Base-by-base conservation (phyloP, 306 rosid genomes). In the Sechiopsis laciniata region DNA sequence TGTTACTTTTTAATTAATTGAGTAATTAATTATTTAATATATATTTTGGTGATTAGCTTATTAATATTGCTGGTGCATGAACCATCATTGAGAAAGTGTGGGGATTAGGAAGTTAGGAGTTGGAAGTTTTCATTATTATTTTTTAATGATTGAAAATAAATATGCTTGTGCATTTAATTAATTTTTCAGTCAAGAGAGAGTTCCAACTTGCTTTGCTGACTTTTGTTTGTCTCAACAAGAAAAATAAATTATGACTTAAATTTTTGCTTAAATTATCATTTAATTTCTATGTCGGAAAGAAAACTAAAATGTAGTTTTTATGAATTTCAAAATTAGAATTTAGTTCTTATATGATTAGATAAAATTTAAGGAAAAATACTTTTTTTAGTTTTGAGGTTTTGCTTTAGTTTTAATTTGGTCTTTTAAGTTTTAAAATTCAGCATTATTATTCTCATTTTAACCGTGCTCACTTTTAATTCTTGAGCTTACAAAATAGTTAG, bases 21-120 rank as follows among this genome's bases (percentile, higher is more conserved):
- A 66, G 19, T 26, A 29, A 14, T 14, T 52, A 5, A 14, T 61
- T 61, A 10, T 42, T 66, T 66, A 42, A n/a, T 9, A 40, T 42
- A 10, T 3, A 0, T 1, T 66, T 10, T 40, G 29, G 55, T 40
- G 55, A 46, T 66, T 66, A 66, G 72, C 19, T 66, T 45, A 66
- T 45, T 66, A 32, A 66, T 66, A 45, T 65, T 65, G 72, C 6
- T 66, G 72, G 72, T 66, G 55, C 72, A 66, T 66, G 72, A 45
- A 66, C 72, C 72, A 66, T 66, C 54, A 66, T 32, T 35, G 8
- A 66, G 0, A 66, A 66, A 2, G 46, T 66, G 55, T 17, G 35
- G 72, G 55, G 17, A 46, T 20, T 20, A 10, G 32, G 72, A 46
- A 45, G 55, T 66, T 66, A n/a, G 72, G 48, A 66, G 54, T 66